A percentile compares a stretch with the other conserved stretches of the same genome.
Conservation (phyloP, 192 early-diverging fungal species). For the Podila clonocystis region DNA sequence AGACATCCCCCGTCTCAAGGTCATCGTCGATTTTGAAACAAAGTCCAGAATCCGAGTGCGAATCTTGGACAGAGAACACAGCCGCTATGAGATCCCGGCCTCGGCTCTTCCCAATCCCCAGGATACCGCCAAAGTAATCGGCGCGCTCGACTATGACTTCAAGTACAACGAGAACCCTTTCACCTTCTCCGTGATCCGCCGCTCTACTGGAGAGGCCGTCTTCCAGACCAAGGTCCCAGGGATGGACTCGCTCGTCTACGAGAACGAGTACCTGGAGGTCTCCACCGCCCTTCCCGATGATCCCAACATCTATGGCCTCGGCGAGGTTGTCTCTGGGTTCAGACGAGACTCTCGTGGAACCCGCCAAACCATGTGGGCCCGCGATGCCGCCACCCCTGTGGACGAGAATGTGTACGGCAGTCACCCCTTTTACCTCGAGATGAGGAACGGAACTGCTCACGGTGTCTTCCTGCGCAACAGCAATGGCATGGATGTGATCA, state of each 20-base stretch:
- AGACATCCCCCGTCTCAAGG: slow-evolving; percentile 52
- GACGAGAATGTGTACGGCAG: slow-evolving; percentile 71
- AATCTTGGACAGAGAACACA: slow-evolving; percentile 41
- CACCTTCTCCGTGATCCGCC: slow-evolving; percentile 53
- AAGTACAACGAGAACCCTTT: slow-evolving; percentile 52
- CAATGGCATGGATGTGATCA: slow-evolving; percentile 76
- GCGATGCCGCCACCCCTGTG: slow-evolving; percentile 55
- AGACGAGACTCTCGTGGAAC: slow-evolving; percentile 56
- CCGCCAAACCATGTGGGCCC: slow-evolving; percentile 29
- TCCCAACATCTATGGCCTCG: slow-evolving; percentile 76
- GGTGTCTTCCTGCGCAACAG: slow-evolving; percentile 67
- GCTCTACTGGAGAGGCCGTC: slow-evolving; percentile 43
- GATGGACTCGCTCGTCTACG: slow-evolving; percentile 63
- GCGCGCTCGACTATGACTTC: slow-evolving; percentile 46
- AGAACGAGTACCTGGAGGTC: slow-evolving; percentile 75
- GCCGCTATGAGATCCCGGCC: slow-evolving; percentile 57
- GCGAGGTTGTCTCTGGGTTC: slow-evolving; percentile 67
- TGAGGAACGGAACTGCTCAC: slow-evolving; percentile 57
- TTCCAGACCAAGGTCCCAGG: slow-evolving; percentile 52
- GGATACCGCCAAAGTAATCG: slow-evolving; percentile 6
- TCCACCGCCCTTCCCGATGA: slow-evolving; percentile 61
- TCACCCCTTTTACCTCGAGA: slow-evolving; percentile 73
- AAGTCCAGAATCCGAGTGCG: slow-evolving; percentile 62
- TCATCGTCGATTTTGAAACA: slow-evolving; percentile 63
- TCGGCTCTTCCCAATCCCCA: slow-evolving; percentile 38